phyloP scores from a whole-genome alignment of 2,329 filamentous ascomycete species.

The Bipolaris bicolor region DNA sequence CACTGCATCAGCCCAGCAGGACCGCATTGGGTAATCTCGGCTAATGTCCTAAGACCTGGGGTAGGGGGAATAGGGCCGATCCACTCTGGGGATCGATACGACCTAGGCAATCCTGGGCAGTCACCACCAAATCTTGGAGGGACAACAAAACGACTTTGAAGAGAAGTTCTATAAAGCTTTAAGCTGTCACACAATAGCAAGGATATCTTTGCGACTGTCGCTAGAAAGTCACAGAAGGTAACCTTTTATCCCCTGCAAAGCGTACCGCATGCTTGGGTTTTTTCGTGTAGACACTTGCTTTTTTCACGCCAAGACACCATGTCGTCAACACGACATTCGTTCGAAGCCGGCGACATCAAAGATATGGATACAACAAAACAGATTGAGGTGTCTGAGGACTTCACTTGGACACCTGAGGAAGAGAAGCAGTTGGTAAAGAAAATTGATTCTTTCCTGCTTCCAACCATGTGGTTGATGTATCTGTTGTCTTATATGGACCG shows the following conservation, averaged over 20 bases:
- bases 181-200: conserved; percentile 7
- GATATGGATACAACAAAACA: conserved; percentile 50
- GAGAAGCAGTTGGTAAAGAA: conserved; percentile 57
- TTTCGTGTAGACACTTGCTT: not conserved
- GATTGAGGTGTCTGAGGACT: conserved; percentile 52
- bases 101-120: conserved; percentile 22
- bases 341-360: conserved; percentile 29
- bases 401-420: conserved; percentile 57
- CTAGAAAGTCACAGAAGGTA: not conserved
- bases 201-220: not conserved
- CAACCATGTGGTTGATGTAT: conserved; percentile 59
- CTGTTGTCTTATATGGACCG: conserved; percentile 57
- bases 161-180: conserved; percentile 33
- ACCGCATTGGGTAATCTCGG: conserved; percentile 12
- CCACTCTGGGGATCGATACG: conserved; percentile 28
- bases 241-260: not conserved
- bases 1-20: conserved; percentile 17
- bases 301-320: conserved; percentile 21
- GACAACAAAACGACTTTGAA: conserved; percentile 7
- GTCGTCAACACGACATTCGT: conserved; percentile 31
- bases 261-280: not conserved
- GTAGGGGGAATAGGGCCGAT: conserved; percentile 25
- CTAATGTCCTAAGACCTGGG: conserved; percentile 27
- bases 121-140: conserved; percentile 19
- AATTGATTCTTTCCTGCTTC: conserved; percentile 56